Evolutionary conservation across 1,284 basidiomycete genomes (phyloP), one percentile per base, ranked within the genome.

Genomic region (Puccinia hordei): DNA sequence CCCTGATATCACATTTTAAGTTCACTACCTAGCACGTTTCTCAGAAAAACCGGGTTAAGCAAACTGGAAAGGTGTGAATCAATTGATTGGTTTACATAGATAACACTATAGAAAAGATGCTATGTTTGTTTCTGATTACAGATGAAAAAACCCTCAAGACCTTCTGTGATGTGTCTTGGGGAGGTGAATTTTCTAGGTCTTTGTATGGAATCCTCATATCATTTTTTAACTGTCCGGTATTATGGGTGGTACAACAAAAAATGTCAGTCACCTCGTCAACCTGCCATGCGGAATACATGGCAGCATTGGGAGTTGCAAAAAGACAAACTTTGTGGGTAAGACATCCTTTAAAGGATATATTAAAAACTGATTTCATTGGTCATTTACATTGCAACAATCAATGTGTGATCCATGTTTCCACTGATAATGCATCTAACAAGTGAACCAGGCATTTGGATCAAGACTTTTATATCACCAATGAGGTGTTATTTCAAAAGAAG

Each of bases 101-200:
- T 55, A 57, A 35, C 33, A 15, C 1, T n/a, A n/a, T 35, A 59
- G 2, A 66, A 24, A 10, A 76, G 38, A 2, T 65, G 73, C 44
- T 61, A 76, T 66, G 73, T n/a, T n/a, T n/a, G n/a, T n/a, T n/a
- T n/a, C 73, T 12, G 44, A 76, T 22, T 65, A 44, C 38, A 76
- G 6, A 65, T 44, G 13, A 12, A 61, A 30, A 13, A 65, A 27
- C 5, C 17, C 0, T 24, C 66, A 1, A 66, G 73, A 61, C 24
- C 66, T n/a, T n/a, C n/a, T n/a, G n/a, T n/a, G n/a, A n/a, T n/a
- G n/a, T n/a, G n/a, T n/a, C n/a, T n/a, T n/a, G n/a, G n/a, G n/a
- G n/a, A n/a, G n/a, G n/a, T n/a, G n/a, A n/a, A n/a, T n/a, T n/a
- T n/a, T n/a, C n/a, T n/a, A n/a, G n/a, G n/a, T n/a, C n/a, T n/a